phyloP scores from a whole-genome alignment of 2,329 filamentous ascomycete genomes.

The Fonsecaea pedrosoi region DNA sequence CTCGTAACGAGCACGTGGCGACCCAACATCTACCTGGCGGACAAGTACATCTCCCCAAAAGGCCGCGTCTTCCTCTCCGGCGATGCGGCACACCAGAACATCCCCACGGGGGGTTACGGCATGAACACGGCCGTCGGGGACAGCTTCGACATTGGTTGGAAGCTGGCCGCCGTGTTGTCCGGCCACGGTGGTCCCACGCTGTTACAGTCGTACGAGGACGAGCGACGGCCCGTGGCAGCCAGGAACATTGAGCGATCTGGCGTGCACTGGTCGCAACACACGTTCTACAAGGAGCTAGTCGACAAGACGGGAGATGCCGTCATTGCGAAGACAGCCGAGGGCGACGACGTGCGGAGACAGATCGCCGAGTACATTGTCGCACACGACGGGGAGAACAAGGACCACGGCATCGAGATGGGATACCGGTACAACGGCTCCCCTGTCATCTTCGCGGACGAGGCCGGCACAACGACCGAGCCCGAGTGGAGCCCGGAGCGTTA shows the following conservation, averaged over 20 bases:
- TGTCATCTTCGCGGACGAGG: slow-evolving; percentile 31
- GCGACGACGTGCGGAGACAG: slow-evolving; percentile 10
- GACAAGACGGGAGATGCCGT: slow-evolving; percentile 10
- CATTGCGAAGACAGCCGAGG: slow-evolving; percentile 8
- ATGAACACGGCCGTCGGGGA: slow-evolving; percentile 50
- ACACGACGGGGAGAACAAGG: slow-evolving; percentile 33
- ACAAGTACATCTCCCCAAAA: slow-evolving; percentile 35
- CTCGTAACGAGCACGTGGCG: slow-evolving; percentile 44
- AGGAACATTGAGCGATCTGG: slow-evolving; percentile 41
- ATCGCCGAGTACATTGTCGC: slow-evolving; percentile 13
- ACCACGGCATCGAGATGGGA: slow-evolving; percentile 41
- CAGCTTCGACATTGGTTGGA: slow-evolving; percentile 48
- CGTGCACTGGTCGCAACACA: slow-evolving; percentile 24
- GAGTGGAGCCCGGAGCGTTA: slow-evolving; percentile 37
- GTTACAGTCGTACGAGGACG: slow-evolving; percentile 42
- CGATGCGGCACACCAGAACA: slow-evolving; percentile 47
- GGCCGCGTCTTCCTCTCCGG: slow-evolving; percentile 44
- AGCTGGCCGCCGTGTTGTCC: slow-evolving; percentile 42
- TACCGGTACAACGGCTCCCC: slow-evolving; percentile 37
- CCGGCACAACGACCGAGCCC: slow-evolving; percentile 23
- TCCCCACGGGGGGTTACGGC: slow-evolving; percentile 46
- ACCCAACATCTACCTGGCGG: slow-evolving; percentile 43
- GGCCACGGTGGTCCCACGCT: slow-evolving; percentile 41
- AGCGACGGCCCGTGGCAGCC: slow-evolving; percentile 43
- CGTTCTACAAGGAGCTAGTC: slow-evolving; percentile 16